Conservation (phyloP, 1,284 basidiomycete species). For the Ceratorhiza oryzae-sativae region DNA sequence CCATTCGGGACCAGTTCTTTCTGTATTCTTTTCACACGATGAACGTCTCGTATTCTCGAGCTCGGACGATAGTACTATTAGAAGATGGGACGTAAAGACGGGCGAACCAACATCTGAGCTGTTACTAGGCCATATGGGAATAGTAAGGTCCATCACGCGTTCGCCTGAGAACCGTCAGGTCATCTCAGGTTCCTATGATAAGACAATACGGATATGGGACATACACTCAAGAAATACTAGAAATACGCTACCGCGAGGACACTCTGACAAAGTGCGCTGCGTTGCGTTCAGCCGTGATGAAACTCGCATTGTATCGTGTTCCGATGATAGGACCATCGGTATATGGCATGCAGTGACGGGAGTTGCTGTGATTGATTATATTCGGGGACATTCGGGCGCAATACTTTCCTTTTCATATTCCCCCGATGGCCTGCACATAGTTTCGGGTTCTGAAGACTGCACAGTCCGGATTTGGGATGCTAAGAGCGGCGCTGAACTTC, state of each 20-base stretch:
- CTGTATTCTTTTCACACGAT: constrained; percentile 20
- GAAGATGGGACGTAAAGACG: constrained; percentile 12
- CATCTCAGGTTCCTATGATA: constrained; percentile 6
- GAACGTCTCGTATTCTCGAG: background rate
- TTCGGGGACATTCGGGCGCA: background rate
- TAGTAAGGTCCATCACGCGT: constrained; percentile 3
- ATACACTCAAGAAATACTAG: background rate
- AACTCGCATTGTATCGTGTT: constrained; percentile 14
- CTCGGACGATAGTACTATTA: background rate
- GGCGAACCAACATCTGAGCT: background rate
- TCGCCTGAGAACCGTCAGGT: constrained; percentile 7
- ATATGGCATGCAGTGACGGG: constrained; percentile 17
- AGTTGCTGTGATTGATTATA: background rate
- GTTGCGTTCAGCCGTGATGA: constrained; percentile 34
- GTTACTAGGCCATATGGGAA: background rate
- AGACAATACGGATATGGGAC: constrained; percentile 19
- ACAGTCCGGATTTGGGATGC: constrained; percentile 23
- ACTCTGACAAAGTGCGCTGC: background rate
- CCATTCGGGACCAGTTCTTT: background rate
- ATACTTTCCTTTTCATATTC: background rate
- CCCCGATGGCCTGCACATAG: constrained; percentile 14
- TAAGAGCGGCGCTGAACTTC: background rate
- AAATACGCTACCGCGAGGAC: background rate
- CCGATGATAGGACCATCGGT: constrained; percentile 22
- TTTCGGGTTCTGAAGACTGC: constrained; percentile 14